Base-by-base conservation (phyloP, 1,284 basidiomycete species). In the Malassezia sp. region DNA sequence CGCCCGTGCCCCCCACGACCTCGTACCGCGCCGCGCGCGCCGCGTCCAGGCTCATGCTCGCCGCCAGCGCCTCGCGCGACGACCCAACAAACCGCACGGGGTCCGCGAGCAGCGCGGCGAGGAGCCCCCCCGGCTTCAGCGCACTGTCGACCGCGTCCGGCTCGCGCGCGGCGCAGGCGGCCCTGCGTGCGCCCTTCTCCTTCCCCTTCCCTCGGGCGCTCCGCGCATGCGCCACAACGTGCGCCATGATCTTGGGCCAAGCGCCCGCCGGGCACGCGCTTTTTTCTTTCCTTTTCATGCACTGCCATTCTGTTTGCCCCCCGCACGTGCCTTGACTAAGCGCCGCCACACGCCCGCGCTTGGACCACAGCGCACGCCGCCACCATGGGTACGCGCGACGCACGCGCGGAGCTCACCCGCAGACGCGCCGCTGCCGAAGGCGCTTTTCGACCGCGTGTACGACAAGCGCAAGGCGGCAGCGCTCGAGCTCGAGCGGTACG, bases 391-490 rank as follows among this genome's bases (percentile, higher is more conserved):
- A n/a, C n/a, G n/a, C n/a, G n/a, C n/a, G n/a, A n/a, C 6, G 22
- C 5, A 15, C 12, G 30, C 5, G 9, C 21, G 15, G 5, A 3
- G 18, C 45, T 48, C 10, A 41, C 28, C n/a, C n/a, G 14, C 33
- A 45, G 48, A 57, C 23, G 30, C 63, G n/a, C 45, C 60, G 27
- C 45, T 63, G 15, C 64, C 68, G 33, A 63, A 70, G 43, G 61
- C 65, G 24, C 56, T 71, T n/a, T 52, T 68, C 15, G 65, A 71
- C 42, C 60, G 67, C 42, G 58, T 63, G 26, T 87, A 96, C 70
- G 91, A 96, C 75, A 86, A 88, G 74, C 80, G 93, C 53, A 96
- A 96, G 74, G 82, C 85, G 8, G 87, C 90, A 4, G 90, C 91
- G 1, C 80, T 95, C 45, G 90, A 95, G 52, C 79, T 96, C 40